These are phyloP conservation scores for Sisymbrium irio DNA, from an alignment of 345 rosid species.

Conservation along the genomic window DNA sequence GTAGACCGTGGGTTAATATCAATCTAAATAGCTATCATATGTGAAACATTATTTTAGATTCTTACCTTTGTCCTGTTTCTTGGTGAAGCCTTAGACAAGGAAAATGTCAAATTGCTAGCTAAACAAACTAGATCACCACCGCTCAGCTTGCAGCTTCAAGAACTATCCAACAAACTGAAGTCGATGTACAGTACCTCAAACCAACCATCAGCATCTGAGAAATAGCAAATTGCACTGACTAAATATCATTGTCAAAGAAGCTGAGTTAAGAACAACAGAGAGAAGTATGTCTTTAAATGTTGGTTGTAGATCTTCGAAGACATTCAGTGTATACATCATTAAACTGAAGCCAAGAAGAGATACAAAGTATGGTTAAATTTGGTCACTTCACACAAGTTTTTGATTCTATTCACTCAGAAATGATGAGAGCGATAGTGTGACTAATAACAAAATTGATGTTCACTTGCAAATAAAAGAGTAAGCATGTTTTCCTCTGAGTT, in stretches of 20 bases:
- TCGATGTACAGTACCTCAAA: conserved; percentile 37
- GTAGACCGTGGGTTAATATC: conserved; percentile 27
- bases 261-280: conserved; percentile 53
- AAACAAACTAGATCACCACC: conserved; percentile 52
- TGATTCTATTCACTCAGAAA: no score
- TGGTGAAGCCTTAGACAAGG: conserved; percentile 45
- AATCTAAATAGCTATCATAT: neutral
- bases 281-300: conserved; percentile 21
- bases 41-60: neutral
- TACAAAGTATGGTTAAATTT: no score
- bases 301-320: conserved; percentile 49
- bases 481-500: no score
- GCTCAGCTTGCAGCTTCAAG: conserved; percentile 46
- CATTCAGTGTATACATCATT: conserved; percentile 41
- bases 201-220: conserved; percentile 19
- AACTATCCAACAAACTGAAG: conserved; percentile 56
- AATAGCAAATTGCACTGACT: conserved; percentile 4
- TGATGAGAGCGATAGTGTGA: no score
- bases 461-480: no score
- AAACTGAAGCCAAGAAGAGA: no score
- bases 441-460: no score
- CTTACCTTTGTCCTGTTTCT: neutral
- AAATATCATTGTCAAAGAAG: neutral
- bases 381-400: no score
- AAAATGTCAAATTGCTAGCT: conserved; percentile 37